Conservation (phyloP, 768 basidiomycete genomes). For the Tubosaeta sp. region DNA sequence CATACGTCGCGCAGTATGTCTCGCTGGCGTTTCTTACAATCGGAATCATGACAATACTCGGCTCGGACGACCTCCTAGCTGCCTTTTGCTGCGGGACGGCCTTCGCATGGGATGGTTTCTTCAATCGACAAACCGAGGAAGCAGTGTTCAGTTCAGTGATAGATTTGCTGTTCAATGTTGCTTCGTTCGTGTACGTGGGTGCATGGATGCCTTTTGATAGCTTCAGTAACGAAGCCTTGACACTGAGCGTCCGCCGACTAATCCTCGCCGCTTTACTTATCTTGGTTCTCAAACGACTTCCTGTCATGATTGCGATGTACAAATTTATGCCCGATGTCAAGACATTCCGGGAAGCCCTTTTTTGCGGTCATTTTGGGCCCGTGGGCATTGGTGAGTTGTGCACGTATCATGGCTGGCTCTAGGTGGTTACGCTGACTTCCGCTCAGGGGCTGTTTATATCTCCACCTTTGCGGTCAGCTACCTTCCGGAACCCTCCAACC, state of each 20-base stretch:
- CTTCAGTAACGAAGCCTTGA: conserved; percentile 63
- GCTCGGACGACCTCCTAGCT: conserved; percentile 91
- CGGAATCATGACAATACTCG: conserved; percentile 79
- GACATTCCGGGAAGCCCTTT: conserved; percentile 88
- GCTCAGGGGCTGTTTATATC: conserved; percentile 84
- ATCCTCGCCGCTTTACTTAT: conserved; percentile 79
- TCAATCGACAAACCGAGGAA: conserved; percentile 91
- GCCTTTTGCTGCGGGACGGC: conserved; percentile 94
- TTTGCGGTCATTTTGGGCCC: conserved; percentile 94
- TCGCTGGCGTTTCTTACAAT: conserved; percentile 80
- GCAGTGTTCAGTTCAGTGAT: conserved; percentile 95
- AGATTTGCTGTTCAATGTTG: conserved; percentile 92
- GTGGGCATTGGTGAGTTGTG: conserved; percentile 61
- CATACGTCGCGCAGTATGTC: conserved; percentile 90
- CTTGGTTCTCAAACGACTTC: conserved; percentile 79
- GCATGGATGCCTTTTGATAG: conserved; percentile 94
- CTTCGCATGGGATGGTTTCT: conserved; percentile 96
- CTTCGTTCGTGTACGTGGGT: conserved; percentile 93
- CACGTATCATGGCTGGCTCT: background rate
- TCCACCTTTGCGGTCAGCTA: conserved; percentile 71
- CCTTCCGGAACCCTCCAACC: conserved; percentile 43
- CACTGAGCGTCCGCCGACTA: conserved; percentile 79
- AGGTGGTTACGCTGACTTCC: conserved; percentile 1
- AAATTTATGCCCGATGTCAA: conserved; percentile 96
- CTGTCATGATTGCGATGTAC: conserved; percentile 79